Conservation (phyloP, 2,329 filamentous ascomycete species). For the Bipolaris zeicola region DNA sequence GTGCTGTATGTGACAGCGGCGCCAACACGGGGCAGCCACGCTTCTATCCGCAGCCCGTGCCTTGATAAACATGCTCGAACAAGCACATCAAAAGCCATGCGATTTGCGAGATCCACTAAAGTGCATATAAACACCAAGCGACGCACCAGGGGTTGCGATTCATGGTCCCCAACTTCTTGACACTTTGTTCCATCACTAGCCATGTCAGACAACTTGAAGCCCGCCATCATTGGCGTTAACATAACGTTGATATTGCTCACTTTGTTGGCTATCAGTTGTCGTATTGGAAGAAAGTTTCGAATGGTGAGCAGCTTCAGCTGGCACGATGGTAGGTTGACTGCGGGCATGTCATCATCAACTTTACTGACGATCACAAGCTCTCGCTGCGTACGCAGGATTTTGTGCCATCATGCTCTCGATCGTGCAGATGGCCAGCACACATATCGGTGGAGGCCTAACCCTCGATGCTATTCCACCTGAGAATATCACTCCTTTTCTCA, state of each 20-base stretch:
- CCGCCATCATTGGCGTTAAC: slow-evolving; percentile 34
- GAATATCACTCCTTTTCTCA: slow-evolving; percentile 19
- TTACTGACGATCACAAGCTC: slow-evolving; percentile 20
- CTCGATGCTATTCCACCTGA: slow-evolving; percentile 12
- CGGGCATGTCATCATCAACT: background rate
- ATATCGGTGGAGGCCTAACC: slow-evolving; percentile 29
- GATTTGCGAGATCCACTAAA: background rate
- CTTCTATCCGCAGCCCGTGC: slow-evolving; percentile 2
- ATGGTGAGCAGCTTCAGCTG: slow-evolving; percentile 31
- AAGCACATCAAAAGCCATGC: background rate
- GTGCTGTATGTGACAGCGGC: background rate
- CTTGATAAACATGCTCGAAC: background rate
- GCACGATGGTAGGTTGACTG: slow-evolving; percentile 32
- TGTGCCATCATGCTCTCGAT: slow-evolving; percentile 33
- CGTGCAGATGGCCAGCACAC: slow-evolving; percentile 32
- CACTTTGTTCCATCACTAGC: background rate
- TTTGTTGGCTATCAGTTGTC: slow-evolving; percentile 27
- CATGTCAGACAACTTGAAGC: slow-evolving; percentile 21
- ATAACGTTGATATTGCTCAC: slow-evolving; percentile 32
- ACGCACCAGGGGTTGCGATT: background rate
- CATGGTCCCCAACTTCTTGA: background rate
- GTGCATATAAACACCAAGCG: slow-evolving; percentile 2
- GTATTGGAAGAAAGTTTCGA: slow-evolving; percentile 29
- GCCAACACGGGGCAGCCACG: background rate
- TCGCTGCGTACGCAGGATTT: slow-evolving; percentile 32